A percentile compares a stretch with the other conserved stretches of the same genome.
Conservation (phyloP, 2,329 filamentous ascomycete species). For the Pyrenophora graminea region DNA sequence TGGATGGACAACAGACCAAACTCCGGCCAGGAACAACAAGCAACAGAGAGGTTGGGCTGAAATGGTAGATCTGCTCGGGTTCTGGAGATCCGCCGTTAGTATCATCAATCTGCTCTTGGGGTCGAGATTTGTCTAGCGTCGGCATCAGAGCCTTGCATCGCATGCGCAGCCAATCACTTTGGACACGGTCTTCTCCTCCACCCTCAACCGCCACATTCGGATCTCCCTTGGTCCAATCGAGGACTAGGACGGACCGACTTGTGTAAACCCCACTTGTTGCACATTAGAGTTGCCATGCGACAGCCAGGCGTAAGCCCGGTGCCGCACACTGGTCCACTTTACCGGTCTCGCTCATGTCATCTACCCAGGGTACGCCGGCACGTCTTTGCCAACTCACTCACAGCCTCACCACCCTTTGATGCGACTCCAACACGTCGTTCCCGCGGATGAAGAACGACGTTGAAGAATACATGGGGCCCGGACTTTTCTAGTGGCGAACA, state of each 20-base stretch:
- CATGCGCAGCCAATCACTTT: constrained; percentile 2
- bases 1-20: not conserved
- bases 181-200: constrained; percentile 2
- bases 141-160: constrained; percentile 6
- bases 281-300: constrained; percentile 3
- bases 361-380: constrained; percentile 1
- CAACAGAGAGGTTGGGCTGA: not conserved
- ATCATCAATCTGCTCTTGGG: not conserved
- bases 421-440: not conserved
- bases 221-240: constrained; percentile 8
- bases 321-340: not conserved
- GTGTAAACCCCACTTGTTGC: not conserved
- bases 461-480: not conserved
- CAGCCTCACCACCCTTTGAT: not conserved
- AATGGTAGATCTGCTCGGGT: not conserved
- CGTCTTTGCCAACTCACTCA: constrained; percentile 2
- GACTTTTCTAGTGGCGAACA: constrained; percentile 1
- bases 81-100: not conserved
- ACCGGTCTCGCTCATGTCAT: not conserved
- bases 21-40: not conserved
- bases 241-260: constrained; percentile 2
- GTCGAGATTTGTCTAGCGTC: constrained; percentile 13
- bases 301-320: not conserved
- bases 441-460: not conserved
- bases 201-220: constrained; percentile 1